phyloP scores from a whole-genome alignment of 2,329 filamentous ascomycete species.

The Penicillium expansum region DNA sequence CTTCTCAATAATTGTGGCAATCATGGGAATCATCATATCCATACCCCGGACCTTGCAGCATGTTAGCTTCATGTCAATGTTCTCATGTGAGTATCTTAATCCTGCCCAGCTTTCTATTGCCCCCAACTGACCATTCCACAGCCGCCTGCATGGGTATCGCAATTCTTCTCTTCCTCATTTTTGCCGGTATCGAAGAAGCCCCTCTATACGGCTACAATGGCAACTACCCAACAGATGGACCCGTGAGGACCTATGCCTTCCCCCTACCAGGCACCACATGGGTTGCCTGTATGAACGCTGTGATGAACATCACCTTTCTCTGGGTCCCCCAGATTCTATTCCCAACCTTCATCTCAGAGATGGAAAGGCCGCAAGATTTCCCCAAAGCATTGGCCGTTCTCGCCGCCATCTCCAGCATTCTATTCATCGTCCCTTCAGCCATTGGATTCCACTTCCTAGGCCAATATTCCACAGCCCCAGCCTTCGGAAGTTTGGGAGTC shows the following conservation, averaged over 20 bases:
- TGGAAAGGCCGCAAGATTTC: slow-evolving; percentile 52
- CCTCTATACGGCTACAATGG: slow-evolving; percentile 49
- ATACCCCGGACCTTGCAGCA: slow-evolving; percentile 47
- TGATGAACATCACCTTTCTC: slow-evolving; percentile 52
- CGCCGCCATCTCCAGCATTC: slow-evolving; percentile 44
- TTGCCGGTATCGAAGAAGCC: slow-evolving; percentile 47
- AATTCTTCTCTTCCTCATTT: slow-evolving; percentile 52
- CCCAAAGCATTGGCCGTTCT: slow-evolving; percentile 51
- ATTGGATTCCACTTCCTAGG: slow-evolving; percentile 51
- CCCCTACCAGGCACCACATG: slow-evolving; percentile 47
- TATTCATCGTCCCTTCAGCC: slow-evolving; percentile 51
- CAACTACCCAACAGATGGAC: slow-evolving; percentile 45
- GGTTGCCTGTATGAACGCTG: slow-evolving; percentile 51
- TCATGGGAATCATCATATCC: slow-evolving; percentile 51
- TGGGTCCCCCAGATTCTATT: slow-evolving; percentile 54
- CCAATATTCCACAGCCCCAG: slow-evolving; percentile 51
- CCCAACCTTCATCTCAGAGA: slow-evolving; percentile 53
- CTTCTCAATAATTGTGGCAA: slow-evolving; percentile 47
- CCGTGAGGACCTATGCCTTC: slow-evolving; percentile 49
- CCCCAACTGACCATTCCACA: neutral
- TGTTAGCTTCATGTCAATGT: slow-evolving; percentile 53
- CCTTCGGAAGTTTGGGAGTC: slow-evolving; percentile 48
- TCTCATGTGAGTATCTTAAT: slow-evolving; percentile 33
- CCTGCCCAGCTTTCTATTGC: too few relatives aligned
- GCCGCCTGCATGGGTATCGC: slow-evolving; percentile 50